Conservation (phyloP, 495 filamentous ascomycete genomes). For the Tuber umbilicatum region DNA sequence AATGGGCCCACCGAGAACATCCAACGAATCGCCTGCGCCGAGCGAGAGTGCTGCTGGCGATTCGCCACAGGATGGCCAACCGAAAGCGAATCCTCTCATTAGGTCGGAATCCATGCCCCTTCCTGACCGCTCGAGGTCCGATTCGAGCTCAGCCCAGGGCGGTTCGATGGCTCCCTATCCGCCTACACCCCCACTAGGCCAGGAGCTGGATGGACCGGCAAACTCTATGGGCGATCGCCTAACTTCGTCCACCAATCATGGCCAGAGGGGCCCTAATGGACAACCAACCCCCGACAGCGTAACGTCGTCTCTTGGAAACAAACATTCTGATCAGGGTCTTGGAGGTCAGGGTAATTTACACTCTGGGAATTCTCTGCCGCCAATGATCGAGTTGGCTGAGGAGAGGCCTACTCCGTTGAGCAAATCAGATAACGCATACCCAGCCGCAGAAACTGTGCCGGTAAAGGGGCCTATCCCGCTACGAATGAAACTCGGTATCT, state of each 20-base stretch:
- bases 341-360: constrained; percentile 44
- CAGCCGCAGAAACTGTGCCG: neutral
- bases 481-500: constrained; percentile 37
- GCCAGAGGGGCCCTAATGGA: constrained; percentile 4
- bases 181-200: constrained; percentile 51
- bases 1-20: constrained; percentile 23
- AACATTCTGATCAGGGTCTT: constrained; percentile 29
- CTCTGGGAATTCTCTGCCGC: constrained; percentile 20
- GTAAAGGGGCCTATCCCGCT: constrained; percentile 10
- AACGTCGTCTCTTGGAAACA: constrained; percentile 22
- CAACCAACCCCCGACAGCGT: constrained; percentile 22
- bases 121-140: constrained; percentile 18
- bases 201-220: constrained; percentile 32
- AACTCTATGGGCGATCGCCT: constrained; percentile 17
- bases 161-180: constrained; percentile 53
- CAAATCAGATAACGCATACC: neutral
- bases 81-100: constrained; percentile 13
- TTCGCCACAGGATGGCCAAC: constrained; percentile 22
- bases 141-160: constrained; percentile 42
- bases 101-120: constrained; percentile 33
- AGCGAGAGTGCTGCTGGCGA: constrained; percentile 23
- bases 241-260: constrained; percentile 15
- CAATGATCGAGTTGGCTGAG: constrained; percentile 20
- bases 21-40: constrained; percentile 30
- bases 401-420: constrained; percentile 12